Conservation (phyloP, 2,329 filamentous ascomycete genomes). For the Colletotrichum lini region DNA sequence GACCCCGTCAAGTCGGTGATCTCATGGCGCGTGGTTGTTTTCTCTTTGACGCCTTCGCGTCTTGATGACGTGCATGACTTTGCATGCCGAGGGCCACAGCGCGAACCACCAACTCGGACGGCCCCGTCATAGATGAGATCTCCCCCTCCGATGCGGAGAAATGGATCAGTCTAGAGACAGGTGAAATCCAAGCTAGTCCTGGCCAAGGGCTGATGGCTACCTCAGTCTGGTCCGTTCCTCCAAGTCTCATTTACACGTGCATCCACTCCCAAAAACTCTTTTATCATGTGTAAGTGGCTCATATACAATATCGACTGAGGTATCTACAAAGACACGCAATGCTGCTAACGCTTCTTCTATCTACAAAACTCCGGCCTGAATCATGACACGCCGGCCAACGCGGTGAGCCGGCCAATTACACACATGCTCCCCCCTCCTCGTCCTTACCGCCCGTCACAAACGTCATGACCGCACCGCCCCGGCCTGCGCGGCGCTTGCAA, state of each 20-base stretch:
- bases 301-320: slow-evolving; percentile 20
- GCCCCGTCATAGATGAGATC: slow-evolving; percentile 7
- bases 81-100: slow-evolving; percentile 24
- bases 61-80: slow-evolving; percentile 43
- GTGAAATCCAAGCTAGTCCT: slow-evolving; percentile 19
- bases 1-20: neutral
- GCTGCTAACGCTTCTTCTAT: slow-evolving; percentile 12
- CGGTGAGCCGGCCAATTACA: neutral
- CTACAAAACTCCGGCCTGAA: slow-evolving; percentile 16
- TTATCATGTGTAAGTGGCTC: neutral
- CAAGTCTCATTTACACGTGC: neutral
- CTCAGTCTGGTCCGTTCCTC: neutral
- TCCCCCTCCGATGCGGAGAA: neutral
- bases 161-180: slow-evolving; percentile 5
- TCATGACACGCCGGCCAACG: slow-evolving; percentile 3
- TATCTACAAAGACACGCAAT: slow-evolving; percentile 34
- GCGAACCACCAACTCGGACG: neutral
- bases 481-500: slow-evolving; percentile 36
- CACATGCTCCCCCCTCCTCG: neutral
- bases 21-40: neutral
- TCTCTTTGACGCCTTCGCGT: slow-evolving; percentile 35
- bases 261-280: neutral
- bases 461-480: slow-evolving; percentile 14
- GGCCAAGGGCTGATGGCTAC: no score
- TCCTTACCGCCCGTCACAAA: neutral